phyloP scores from a whole-genome alignment of 306 rosid genomes.

The Betula pendula region DNA sequence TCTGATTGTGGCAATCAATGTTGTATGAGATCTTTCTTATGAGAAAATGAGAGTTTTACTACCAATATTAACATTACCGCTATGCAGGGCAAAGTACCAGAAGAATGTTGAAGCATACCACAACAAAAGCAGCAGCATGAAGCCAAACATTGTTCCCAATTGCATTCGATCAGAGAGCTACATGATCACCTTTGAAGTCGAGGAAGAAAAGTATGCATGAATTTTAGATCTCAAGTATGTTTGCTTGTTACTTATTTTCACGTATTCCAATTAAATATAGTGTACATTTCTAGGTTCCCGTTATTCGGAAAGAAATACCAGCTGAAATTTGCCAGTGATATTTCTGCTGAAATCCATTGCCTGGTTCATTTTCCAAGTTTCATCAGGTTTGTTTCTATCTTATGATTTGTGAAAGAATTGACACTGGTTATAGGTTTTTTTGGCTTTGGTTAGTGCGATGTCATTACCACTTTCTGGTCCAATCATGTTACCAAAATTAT shows the following conservation, averaged over 20 bases:
- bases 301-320: constrained; percentile 94
- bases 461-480: constrained; percentile 18
- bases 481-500: neutral
- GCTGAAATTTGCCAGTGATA: constrained; percentile 77
- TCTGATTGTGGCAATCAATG: constrained; percentile 14
- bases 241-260: constrained; percentile 16
- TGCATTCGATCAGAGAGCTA: constrained; percentile 96
- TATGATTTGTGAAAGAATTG: constrained; percentile 25
- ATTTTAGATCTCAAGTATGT: constrained; percentile 15
- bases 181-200: constrained; percentile 93
- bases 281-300: constrained; percentile 70
- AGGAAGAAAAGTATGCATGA: constrained; percentile 85
- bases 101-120: constrained; percentile 97
- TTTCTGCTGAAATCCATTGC: constrained; percentile 79
- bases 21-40: constrained; percentile 13
- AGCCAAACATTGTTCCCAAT: constrained; percentile 95
- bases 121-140: constrained; percentile 82
- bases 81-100: constrained; percentile 91
- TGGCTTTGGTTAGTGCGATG: too few relatives aligned
- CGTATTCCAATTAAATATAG: constrained; percentile 23
- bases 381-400: constrained; percentile 63
- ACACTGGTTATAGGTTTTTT: neutral
- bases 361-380: constrained; percentile 97
- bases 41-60: neutral
- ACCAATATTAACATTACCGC: constrained; percentile 24